Conservation (phyloP, 768 basidiomycete species). For the Amanita pseudoporphyria region DNA sequence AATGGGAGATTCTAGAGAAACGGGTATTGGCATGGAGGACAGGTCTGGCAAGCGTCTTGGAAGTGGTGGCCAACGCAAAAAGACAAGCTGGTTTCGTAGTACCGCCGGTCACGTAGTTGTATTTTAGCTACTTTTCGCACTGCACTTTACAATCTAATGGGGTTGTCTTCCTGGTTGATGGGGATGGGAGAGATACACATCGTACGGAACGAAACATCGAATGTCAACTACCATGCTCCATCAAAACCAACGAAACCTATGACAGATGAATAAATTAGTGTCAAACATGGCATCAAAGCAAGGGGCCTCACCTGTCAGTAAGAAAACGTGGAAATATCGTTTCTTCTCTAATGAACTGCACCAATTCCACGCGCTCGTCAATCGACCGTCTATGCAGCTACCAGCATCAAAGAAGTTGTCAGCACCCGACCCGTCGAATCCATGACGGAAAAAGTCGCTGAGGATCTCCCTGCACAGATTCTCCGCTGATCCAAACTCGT, state of each 20-base stretch:
- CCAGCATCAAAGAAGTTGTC: constrained; percentile 89
- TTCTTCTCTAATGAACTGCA: constrained; percentile 82
- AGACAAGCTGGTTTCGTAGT: constrained; percentile 30
- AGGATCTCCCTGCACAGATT: constrained; percentile 62
- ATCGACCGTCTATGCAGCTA: constrained; percentile 72
- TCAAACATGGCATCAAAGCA: background rate
- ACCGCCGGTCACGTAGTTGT: constrained; percentile 7
- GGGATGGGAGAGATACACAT: too few relatives aligned
- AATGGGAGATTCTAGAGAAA: constrained; percentile 75
- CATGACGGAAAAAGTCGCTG: constrained; percentile 80
- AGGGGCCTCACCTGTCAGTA: constrained; percentile 53
- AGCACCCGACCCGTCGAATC: constrained; percentile 85
- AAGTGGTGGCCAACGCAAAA: constrained; percentile 54
- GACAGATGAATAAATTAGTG: background rate
- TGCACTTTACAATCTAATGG: background rate
- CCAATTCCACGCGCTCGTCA: constrained; percentile 93
- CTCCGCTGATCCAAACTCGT: constrained; percentile 73
- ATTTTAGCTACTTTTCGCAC: background rate
- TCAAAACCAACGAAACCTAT: constrained; percentile 79
- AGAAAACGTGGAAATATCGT: constrained; percentile 69
- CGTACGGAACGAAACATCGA: background rate
- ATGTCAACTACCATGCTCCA: constrained; percentile 60
- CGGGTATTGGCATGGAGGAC: constrained; percentile 71
- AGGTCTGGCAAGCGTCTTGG: constrained; percentile 58
- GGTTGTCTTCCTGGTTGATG: background rate